phyloP scores from a whole-genome alignment of 2,329 filamentous ascomycete genomes.

The Botrytis fragariae region DNA sequence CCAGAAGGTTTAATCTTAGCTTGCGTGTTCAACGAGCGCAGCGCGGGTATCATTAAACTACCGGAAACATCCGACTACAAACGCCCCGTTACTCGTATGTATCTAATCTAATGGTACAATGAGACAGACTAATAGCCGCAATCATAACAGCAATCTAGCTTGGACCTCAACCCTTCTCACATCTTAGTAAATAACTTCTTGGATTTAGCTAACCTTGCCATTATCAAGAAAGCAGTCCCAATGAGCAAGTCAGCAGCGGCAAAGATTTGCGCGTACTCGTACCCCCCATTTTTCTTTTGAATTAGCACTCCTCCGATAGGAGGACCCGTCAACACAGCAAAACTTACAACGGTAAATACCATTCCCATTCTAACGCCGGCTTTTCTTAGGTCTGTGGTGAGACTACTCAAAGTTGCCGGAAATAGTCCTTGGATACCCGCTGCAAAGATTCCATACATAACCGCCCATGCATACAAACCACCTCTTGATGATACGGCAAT shows the following conservation, averaged over 20 bases:
- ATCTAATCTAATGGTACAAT: neutral
- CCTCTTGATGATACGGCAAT: conserved; percentile 44
- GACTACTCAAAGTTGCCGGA: conserved; percentile 48
- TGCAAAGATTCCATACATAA: conserved; percentile 50
- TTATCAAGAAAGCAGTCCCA: conserved; percentile 44
- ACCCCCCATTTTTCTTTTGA: conserved; percentile 44
- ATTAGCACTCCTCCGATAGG: conserved; percentile 55
- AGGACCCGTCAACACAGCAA: conserved; percentile 53
- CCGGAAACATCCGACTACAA: neutral
- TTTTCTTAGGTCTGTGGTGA: conserved; percentile 53
- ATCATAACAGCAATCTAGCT: neutral
- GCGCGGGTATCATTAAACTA: neutral
- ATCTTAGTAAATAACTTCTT: conserved; percentile 36
- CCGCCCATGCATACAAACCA: conserved; percentile 50
- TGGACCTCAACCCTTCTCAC: conserved; percentile 18
- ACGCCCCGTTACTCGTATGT: neutral
- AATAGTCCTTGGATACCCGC: conserved; percentile 53
- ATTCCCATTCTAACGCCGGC: conserved; percentile 56
- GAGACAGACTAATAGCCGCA: neutral
- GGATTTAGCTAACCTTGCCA: conserved; percentile 42
- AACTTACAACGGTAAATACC: conserved; percentile 51
- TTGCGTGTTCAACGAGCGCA: neutral
- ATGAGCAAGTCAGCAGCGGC: conserved; percentile 46
- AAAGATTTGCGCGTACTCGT: conserved; percentile 52
- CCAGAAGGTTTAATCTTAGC: conserved; percentile 2